phyloP scores from a whole-genome alignment of 345 rosid genomes.

The Theobroma cacao region DNA sequence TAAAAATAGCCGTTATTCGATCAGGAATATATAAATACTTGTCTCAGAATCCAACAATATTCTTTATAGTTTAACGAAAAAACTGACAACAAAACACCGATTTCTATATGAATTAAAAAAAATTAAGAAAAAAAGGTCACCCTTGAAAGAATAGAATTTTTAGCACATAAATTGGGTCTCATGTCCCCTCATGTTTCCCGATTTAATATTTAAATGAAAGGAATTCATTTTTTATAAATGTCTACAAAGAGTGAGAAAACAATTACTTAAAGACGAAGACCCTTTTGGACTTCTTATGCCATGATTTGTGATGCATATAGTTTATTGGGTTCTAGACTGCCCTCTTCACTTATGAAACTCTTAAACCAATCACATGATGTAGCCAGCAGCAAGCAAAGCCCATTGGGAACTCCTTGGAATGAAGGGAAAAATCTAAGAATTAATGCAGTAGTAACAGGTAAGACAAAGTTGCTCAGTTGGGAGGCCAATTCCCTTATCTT shows the following conservation, averaged over 20 bases:
- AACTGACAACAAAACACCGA: no score
- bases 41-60: no score
- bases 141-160: no score
- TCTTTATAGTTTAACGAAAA: no score
- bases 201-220: not conserved
- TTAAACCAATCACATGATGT: not conserved
- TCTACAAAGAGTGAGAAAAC: not conserved
- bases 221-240: not conserved
- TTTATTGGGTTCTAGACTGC: not conserved
- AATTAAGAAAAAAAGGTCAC: no score
- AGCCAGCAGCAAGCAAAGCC: not conserved
- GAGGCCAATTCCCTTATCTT: not conserved
- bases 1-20: no score
- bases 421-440: not conserved
- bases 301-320: not conserved
- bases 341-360: not conserved
- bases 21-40: no score
- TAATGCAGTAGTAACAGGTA: not conserved
- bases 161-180: no score
- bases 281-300: not conserved
- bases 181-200: no score
- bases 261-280: not conserved
- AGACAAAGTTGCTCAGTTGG: not conserved
- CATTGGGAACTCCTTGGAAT: not conserved
- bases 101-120: no score